These are phyloP conservation scores for Fagopyrum tataricum DNA, from an alignment of 148 eudicot genomes.

Conservation along the genomic window DNA sequence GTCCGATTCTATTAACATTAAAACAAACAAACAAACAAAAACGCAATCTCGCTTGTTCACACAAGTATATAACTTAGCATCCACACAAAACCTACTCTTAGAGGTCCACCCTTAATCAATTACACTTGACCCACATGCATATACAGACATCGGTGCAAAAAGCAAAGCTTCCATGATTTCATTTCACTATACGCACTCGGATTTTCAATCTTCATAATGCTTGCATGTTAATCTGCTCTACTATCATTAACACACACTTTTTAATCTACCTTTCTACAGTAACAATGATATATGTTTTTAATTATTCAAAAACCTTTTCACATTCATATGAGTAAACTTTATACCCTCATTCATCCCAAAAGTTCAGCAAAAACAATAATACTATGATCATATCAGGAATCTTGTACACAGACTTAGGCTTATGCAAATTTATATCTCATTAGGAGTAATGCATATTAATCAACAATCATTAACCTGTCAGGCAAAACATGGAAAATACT, in stretches of 20 bases:
- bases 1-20: too few species aligned
- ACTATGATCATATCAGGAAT: neutral
- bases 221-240: neutral
- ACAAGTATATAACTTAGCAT: neutral
- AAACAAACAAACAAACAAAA: too few species aligned
- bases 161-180: neutral
- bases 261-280: neutral
- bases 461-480: constrained; percentile 1
- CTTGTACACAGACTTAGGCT: neutral
- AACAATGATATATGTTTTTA: neutral
- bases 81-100: neutral
- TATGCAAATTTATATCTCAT: neutral
- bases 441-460: neutral
- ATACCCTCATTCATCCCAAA: neutral
- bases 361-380: neutral
- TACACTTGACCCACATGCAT: neutral
- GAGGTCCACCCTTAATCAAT: neutral
- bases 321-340: neutral
- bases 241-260: neutral
- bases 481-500: neutral
- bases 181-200: neutral
- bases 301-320: neutral
- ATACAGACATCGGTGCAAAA: neutral
- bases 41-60: too few species aligned
- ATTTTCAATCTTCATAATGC: neutral